Percentiles rank a stretch among this genome's conserved stretches.
Conservation (phyloP, 345 rosid genomes). For the Anastatica hierochuntica region DNA sequence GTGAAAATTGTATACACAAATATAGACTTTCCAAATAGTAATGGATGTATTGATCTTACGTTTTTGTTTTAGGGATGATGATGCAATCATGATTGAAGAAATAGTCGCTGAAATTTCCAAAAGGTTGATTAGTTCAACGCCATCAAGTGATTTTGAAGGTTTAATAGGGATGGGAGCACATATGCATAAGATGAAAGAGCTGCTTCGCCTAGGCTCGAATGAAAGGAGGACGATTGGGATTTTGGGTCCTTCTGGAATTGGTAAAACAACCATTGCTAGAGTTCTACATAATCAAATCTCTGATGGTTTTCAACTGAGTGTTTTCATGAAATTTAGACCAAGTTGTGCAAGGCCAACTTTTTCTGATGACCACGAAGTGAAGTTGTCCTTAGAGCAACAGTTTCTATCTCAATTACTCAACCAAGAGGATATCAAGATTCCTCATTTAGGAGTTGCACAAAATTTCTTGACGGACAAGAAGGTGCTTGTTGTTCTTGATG, state of each 20-base stretch:
- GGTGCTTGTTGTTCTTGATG: slow-evolving; percentile 22
- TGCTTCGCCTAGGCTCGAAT: background rate
- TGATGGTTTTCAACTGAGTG: background rate
- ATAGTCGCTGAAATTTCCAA: slow-evolving; percentile 2
- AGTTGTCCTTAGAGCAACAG: slow-evolving; percentile 15
- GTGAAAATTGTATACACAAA: no score
- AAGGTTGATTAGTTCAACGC: background rate
- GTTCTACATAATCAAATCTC: background rate
- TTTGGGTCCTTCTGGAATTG: slow-evolving; percentile 28
- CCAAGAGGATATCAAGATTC: background rate
- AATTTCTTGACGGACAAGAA: slow-evolving; percentile 2
- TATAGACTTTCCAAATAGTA: no score
- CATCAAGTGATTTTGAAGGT: background rate
- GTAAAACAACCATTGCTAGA: slow-evolving; percentile 29
- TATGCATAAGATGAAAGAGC: background rate
- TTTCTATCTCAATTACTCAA: slow-evolving; percentile 28
- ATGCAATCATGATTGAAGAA: slow-evolving; percentile 10
- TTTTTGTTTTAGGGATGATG: background rate
- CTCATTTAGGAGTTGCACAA: background rate
- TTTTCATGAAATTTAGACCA: background rate
- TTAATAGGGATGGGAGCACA: slow-evolving; percentile 21
- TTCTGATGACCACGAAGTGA: slow-evolving; percentile 1
- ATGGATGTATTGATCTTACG: background rate
- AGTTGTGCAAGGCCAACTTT: background rate
- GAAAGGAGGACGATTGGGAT: slow-evolving; percentile 29